Evolutionary conservation across 1,139 yeast genomes (phyloP), one percentile per base, ranked within the genome.

Genomic region (Zygosaccharomyces sapae): DNA sequence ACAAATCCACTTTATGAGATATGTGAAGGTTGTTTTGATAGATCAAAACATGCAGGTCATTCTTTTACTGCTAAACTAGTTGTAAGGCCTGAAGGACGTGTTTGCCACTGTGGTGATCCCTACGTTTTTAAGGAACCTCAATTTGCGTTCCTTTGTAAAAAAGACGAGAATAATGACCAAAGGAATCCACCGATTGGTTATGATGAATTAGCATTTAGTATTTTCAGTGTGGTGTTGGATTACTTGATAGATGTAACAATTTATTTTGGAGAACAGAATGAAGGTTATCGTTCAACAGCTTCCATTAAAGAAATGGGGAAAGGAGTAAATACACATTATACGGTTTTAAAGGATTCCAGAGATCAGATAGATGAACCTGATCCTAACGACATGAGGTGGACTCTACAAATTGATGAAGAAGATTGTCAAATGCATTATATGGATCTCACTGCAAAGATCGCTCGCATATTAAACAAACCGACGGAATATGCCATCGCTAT

Each of bases 101-200:
- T 89, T 4, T 92, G 97, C 64, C 97, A 92, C 63, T 92, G 97
- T 69, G 97, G 97, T 1, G 96, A 92, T 62, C 74, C 77, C 0
- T 87, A 83, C 52, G 95, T 96, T 3, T 59, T 60, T 33, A 58
- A 52, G 38, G 49, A 54, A 24, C 53, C 59, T 10, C 42, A 43
- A 6, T 37, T 45, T 30, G 59, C 62, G 13, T 53, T 40, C 33
- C 45, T 45, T 0, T 90, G 95, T 82, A 75, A 71, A 29, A 65
- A 62, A 4, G 67, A 70, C 3, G 69, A 82, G 44, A 69, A 77
- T 46, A 90, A 97, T 65, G 50, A 46, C 6, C 38, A 25, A 1
- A 44, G 34, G 13, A 43, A 42, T 24, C 56, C 57, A 18, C 51
- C 46, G 24, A 31, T 16, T 25, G 55, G 54, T 0, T 59, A 64